A percentile compares a stretch with the other conserved stretches of the same genome.
These are phyloP conservation scores for Dentipellis fragilis DNA, from an alignment of 768 basidiomycete genomes.

Conservation along the genomic window DNA sequence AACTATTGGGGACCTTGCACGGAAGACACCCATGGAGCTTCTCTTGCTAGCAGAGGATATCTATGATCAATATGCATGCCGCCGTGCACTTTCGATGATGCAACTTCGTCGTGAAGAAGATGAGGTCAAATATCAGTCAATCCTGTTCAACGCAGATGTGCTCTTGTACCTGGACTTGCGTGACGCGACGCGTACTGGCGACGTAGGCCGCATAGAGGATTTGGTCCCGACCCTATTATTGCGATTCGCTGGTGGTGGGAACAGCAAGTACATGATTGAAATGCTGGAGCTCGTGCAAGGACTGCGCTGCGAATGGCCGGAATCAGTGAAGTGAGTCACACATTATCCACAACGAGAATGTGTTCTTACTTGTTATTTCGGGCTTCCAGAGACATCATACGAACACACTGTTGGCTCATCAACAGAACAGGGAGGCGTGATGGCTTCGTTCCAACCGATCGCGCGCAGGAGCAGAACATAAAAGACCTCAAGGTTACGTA, in stretches of 20 bases:
- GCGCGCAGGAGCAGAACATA: conserved; percentile 25
- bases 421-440: conserved; percentile 19
- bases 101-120: conserved; percentile 3
- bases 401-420: conserved; percentile 22
- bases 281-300: conserved; percentile 24
- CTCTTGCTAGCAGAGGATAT: background rate
- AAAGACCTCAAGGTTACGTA: conserved; percentile 28
- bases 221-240: conserved; percentile 23
- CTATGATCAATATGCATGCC: background rate
- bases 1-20: background rate
- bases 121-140: too few species aligned
- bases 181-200: conserved; percentile 12
- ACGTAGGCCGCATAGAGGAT: conserved; percentile 27
- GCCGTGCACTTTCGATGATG: background rate
- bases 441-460: conserved; percentile 19
- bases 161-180: conserved; percentile 6
- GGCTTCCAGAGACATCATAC: conserved; percentile 20
- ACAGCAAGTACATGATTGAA: conserved; percentile 27
- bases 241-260: conserved; percentile 25
- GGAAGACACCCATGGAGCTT: conserved; percentile 1
- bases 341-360: too few species aligned
- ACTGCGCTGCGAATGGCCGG: conserved; percentile 22
- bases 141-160: conserved; percentile 8
- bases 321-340: conserved; percentile 20
- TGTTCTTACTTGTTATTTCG: too few species aligned